Base-by-base conservation (phyloP, 192 early-diverging fungal species). In the Podila epicladia region DNA sequence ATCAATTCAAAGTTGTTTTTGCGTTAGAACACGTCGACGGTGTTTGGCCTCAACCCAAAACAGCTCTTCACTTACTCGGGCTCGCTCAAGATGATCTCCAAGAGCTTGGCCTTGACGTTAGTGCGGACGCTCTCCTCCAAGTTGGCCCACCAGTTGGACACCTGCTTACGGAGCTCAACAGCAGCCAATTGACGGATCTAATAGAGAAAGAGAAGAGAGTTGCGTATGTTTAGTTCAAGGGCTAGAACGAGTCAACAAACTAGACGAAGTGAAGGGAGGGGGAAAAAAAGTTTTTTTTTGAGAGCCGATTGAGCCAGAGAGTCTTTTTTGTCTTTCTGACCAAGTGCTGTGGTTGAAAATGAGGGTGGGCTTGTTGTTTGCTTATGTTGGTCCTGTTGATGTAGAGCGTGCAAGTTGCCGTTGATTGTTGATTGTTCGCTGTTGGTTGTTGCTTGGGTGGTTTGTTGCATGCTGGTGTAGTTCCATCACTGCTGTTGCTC, bases 141-240 rank as follows among this genome's bases (percentile, higher is more conserved):
- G 15, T 89, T 84, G n/a, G 84, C 71, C 95, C 95, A 97, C 86
- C 86, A 92, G 85, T 86, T 93, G 37, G 86, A 65, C 45, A 94
- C 82, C 64, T 92, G 90, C 82, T 97, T 97, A 64, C 94, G 90
- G 72, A 94, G 87, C 86, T 97, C 96, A 31, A 97, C 96, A 24
- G 94, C 90, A 33, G 94, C 92, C 64, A 97, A 85, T 82, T 97
- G 95, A 65, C 95, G 93, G 31, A 97, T 68, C 80, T 82, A 61
- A 29, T 49, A 15, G 17, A 33, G 9, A 67, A 20, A 11, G 33
- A 31, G 20, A 1, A 65, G 31, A 5, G 53, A 55, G 17, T 24
- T 24, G n/a, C 17, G 24, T 55, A 24, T 55, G 20, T 55, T 45
- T 45, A 45, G 41, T 45, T 3, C 11, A 45, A 45, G 15, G 41